Conservation (phyloP, 768 basidiomycete species). For the Mycena albidolilacea region DNA sequence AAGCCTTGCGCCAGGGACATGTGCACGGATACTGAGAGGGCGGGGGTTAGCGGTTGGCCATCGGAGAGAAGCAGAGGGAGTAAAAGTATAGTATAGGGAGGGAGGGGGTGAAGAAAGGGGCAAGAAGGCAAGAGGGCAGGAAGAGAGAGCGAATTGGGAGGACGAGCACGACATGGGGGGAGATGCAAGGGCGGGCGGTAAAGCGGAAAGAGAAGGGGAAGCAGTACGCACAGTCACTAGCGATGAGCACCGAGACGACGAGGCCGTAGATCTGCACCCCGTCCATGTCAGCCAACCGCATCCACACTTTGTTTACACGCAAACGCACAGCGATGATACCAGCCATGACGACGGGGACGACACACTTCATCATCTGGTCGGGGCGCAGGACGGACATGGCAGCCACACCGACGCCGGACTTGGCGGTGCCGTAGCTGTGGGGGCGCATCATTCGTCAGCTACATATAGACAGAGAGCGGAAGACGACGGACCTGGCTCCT, state of each 20-base stretch:
- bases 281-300: too few species aligned
- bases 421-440: constrained; percentile 97
- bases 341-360: constrained; percentile 96
- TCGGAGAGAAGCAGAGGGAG: not conserved
- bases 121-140: not conserved
- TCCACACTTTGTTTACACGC: not conserved
- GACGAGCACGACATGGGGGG: too few species aligned
- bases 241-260: constrained; percentile 98
- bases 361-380: constrained; percentile 98
- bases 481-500: constrained; percentile 79
- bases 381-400: constrained; percentile 98
- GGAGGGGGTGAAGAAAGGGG: not conserved
- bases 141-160: too few species aligned
- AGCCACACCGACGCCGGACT: constrained; percentile 97
- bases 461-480: constrained; percentile 11
- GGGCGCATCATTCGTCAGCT: constrained; percentile 15
- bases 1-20: constrained; percentile 97
- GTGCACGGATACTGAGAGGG: constrained; percentile 68
- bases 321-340: constrained; percentile 98
- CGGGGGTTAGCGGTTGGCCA: too few species aligned
- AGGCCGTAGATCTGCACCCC: constrained; percentile 89
- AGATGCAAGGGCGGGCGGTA: too few species aligned
- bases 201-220: not conserved
- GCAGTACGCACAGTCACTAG: constrained; percentile 79
- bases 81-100: too few species aligned